Base-by-base conservation (phyloP, 83 land plant species). In the Diphasiastrum complanatum region DNA sequence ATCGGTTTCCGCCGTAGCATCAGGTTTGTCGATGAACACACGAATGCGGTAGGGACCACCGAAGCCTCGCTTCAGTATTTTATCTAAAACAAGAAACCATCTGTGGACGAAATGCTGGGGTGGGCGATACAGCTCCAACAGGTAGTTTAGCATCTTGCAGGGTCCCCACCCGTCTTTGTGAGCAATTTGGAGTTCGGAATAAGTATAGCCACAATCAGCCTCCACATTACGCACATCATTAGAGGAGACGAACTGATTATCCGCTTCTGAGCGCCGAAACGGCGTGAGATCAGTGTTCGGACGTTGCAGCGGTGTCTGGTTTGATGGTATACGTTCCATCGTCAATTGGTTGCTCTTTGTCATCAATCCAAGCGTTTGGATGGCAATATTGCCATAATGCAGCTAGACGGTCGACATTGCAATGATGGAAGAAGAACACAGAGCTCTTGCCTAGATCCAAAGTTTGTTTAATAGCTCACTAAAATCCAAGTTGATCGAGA, bases 321-420 rank as follows among this genome's bases (percentile, higher is more conserved):
- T 2, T 3, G 18, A 26, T 2, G 3, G 38, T 33, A 22, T 2
- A 56, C 12, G 60, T 29, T 12, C 60, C 60, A 14, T 38, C 41
- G 36, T 18, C 37, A 27, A 24, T 23, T 14, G 11, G 5, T 20
- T 8, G 5, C 19, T 36, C 14, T 14, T 38, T 38, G 6, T 14
- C 14, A 14, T 14, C 14, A 22, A 56, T 33, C 60, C 60, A 56
- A 24, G 60, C 1, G 1, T 56, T 4, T 2, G 60, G 60, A 23
- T 32, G 36, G 60, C 60, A 56, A 41, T 56, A 56, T 20, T 56
- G 60, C 60, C 60, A 56, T 23, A 56, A 23, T 5, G 60, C 60
- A 16, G 32, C 2, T 2, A 56, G 37, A 24, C 60, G 60, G 37
- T 56, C 60, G 16, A 56, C 38, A 22, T 56, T 56, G 5, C 25